These are phyloP conservation scores for Leccinum pellstonianum DNA, from an alignment of 768 basidiomycete species.

Conservation along the genomic window DNA sequence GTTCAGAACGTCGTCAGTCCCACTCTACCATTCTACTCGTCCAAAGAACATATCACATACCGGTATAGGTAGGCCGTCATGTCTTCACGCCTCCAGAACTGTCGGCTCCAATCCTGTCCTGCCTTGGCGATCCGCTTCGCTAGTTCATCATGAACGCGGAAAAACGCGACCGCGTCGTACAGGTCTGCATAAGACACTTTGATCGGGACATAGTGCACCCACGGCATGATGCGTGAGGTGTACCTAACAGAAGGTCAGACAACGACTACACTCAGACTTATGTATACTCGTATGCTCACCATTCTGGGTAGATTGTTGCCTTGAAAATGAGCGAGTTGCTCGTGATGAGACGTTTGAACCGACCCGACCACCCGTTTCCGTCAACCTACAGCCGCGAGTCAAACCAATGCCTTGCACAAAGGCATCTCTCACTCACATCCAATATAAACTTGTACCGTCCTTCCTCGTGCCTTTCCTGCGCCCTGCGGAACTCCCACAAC, in stretches of 20 bases:
- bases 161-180: constrained; percentile 71
- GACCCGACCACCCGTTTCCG: constrained; percentile 68
- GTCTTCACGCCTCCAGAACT: constrained; percentile 61
- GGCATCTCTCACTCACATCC: constrained; percentile 40
- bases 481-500: constrained; percentile 49
- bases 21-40: neutral
- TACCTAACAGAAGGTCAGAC: constrained; percentile 39
- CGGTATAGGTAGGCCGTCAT: constrained; percentile 58
- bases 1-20: neutral
- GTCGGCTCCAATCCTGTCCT: constrained; percentile 56
- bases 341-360: constrained; percentile 64
- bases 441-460: constrained; percentile 61
- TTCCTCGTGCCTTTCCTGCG: constrained; percentile 46
- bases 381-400: constrained; percentile 41
- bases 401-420: neutral
- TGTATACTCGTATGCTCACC: constrained; percentile 37
- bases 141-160: constrained; percentile 63
- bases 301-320: constrained; percentile 71
- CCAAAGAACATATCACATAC: constrained; percentile 29
- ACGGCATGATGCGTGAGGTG: constrained; percentile 56
- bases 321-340: constrained; percentile 66
- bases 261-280: neutral
- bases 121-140: constrained; percentile 54
- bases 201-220: constrained; percentile 76
- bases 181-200: constrained; percentile 65